phyloP scores from a whole-genome alignment of 345 rosid genomes.

The Pugionium cornutum region DNA sequence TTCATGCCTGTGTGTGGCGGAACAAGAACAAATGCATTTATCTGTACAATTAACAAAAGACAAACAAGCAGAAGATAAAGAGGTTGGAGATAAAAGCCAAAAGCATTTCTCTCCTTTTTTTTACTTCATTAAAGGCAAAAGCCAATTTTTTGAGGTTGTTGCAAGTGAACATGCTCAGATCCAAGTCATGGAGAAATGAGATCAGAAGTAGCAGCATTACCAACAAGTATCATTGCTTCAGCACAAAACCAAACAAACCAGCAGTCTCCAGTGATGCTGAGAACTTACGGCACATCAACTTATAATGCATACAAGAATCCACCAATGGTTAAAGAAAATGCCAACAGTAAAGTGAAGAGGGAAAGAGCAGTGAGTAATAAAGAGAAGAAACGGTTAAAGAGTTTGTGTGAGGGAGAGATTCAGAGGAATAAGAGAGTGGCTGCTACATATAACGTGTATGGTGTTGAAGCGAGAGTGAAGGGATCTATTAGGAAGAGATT shows the following conservation, averaged over 20 bases:
- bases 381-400: slow-evolving; percentile 44
- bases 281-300: slow-evolving; percentile 40
- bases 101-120: not conserved
- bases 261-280: slow-evolving; percentile 35
- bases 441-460: slow-evolving; percentile 62
- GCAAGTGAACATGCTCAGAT: slow-evolving; percentile 36
- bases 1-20: too few species aligned
- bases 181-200: slow-evolving; percentile 44
- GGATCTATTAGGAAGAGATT: slow-evolving; percentile 81
- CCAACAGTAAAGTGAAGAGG: slow-evolving; percentile 27
- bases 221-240: slow-evolving; percentile 33
- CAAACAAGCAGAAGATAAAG: not conserved
- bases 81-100: slow-evolving; percentile 29
- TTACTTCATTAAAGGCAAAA: too few species aligned
- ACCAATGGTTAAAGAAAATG: slow-evolving; percentile 28
- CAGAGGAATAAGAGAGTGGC: slow-evolving; percentile 94
- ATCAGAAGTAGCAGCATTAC: slow-evolving; percentile 28
- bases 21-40: not conserved
- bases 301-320: slow-evolving; percentile 36
- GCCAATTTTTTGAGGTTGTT: slow-evolving; percentile 21
- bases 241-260: slow-evolving; percentile 23
- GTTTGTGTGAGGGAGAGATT: slow-evolving; percentile 72
- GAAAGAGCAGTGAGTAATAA: not conserved
- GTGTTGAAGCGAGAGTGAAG: slow-evolving; percentile 78
- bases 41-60: not conserved